These are phyloP conservation scores for Ophiostoma montium DNA, from an alignment of 2,329 filamentous ascomycete genomes.

Conservation along the genomic window DNA sequence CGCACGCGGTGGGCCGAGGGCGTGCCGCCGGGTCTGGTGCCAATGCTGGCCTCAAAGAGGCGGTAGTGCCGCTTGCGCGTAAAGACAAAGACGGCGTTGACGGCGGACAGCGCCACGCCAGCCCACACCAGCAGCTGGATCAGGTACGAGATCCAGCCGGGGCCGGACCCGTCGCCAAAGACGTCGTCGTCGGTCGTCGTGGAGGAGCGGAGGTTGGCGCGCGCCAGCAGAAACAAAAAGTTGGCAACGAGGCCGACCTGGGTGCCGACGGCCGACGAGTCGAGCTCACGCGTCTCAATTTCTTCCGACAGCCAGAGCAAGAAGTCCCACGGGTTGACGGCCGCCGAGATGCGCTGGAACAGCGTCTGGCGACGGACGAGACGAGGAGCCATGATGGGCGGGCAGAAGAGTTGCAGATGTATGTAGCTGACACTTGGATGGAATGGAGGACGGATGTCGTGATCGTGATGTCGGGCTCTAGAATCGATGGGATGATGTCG, in stretches of 20 bases:
- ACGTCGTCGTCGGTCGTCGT: constrained; percentile 51
- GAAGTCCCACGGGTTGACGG: constrained; percentile 78
- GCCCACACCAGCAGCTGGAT: constrained; percentile 56
- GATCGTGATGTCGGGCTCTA: neutral
- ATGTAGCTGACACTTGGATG: neutral
- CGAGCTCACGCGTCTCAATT: constrained; percentile 81
- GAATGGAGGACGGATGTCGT: neutral
- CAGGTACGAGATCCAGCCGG: constrained; percentile 13
- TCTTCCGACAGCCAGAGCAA: constrained; percentile 85
- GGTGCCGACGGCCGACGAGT: constrained; percentile 64
- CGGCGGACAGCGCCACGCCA: constrained; percentile 49
- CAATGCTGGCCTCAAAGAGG: constrained; percentile 76
- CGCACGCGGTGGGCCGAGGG: constrained; percentile 79
- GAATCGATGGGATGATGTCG: neutral
- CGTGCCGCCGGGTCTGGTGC: constrained; percentile 56
- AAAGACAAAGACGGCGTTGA: constrained; percentile 74
- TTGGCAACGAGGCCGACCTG: constrained; percentile 67
- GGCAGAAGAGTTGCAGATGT: neutral
- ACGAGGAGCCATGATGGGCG: constrained; percentile 43
- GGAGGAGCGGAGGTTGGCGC: constrained; percentile 53
- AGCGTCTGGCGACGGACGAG: constrained; percentile 74
- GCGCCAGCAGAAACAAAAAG: constrained; percentile 64
- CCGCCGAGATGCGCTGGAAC: constrained; percentile 62
- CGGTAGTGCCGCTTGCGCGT: constrained; percentile 73
- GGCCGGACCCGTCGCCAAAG: constrained; percentile 47